Evolutionary conservation across 2,329 filamentous ascomycete genomes (phyloP).

Genomic region (Apiospora pterosperma): DNA sequence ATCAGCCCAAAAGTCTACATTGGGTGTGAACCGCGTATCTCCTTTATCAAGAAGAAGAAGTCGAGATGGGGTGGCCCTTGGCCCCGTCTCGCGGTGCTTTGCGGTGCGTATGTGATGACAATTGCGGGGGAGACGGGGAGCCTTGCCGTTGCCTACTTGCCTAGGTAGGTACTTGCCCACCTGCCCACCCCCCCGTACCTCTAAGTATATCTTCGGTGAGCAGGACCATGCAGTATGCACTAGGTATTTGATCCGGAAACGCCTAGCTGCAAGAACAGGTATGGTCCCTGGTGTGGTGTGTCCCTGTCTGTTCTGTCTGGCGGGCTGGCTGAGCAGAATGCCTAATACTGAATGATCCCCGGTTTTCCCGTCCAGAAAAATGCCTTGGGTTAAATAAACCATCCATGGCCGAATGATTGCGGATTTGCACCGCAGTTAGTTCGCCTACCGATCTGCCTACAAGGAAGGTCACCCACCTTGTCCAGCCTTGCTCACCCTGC

Average conservation of each 20-base stretch:
- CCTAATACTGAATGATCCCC: not conserved
- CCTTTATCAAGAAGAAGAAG: not conserved
- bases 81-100: not conserved
- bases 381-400: not conserved
- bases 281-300: not conserved
- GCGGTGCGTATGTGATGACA: not conserved
- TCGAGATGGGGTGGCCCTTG: not conserved
- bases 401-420: not conserved
- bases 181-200: too few relatives aligned
- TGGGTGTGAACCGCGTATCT: not conserved
- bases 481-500: conserved; percentile 4
- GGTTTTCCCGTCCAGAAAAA: not conserved
- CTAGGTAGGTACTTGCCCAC: too few relatives aligned
- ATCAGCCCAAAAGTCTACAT: too few relatives aligned
- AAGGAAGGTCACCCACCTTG: not conserved
- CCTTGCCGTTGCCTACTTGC: not conserved
- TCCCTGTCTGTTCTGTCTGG: not conserved
- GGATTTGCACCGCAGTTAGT: too few relatives aligned
- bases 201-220: not conserved
- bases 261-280: not conserved
- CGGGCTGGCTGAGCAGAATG: not conserved
- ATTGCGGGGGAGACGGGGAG: not conserved
- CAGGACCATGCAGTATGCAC: not conserved
- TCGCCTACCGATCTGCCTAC: not conserved
- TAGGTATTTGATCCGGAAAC: not conserved